Evolutionary conservation across 1,284 basidiomycete species (phyloP).

Genomic region (Takashimella koratensis): DNA sequence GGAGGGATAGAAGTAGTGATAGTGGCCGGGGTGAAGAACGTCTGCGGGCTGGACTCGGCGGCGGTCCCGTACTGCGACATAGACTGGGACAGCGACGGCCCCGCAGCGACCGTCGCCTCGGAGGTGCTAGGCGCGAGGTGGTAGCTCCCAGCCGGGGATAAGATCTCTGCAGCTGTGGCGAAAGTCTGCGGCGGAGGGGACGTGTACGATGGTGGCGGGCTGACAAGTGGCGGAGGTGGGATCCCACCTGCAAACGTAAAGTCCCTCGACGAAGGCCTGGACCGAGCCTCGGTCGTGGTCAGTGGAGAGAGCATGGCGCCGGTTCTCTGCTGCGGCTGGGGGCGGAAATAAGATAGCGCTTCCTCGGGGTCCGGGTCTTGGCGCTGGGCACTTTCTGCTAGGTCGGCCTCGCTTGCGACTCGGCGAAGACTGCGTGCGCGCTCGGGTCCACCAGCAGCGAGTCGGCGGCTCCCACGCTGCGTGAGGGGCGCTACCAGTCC

Average conservation of each 20-base stretch:
- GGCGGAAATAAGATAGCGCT: background rate
- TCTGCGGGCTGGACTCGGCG: background rate
- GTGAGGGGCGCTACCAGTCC: constrained; percentile 34
- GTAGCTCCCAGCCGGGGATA: background rate
- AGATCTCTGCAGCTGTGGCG: constrained; percentile 1
- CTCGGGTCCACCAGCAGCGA: constrained; percentile 32
- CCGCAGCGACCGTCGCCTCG: background rate
- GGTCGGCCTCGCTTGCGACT: constrained; percentile 45
- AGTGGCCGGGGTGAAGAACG: background rate
- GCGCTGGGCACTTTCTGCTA: constrained; percentile 18
- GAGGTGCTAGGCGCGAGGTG: background rate
- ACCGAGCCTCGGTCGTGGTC: constrained; percentile 16
- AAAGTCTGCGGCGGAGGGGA: constrained; percentile 4
- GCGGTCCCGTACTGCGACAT: background rate
- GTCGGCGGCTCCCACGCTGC: constrained; percentile 37
- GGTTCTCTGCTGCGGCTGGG: background rate
- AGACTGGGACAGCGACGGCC: no score
- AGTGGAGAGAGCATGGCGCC: constrained; percentile 16
- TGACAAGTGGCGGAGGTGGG: constrained; percentile 21
- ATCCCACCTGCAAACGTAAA: constrained; percentile 39
- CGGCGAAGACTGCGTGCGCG: constrained; percentile 35
- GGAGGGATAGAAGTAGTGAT: constrained; percentile 5
- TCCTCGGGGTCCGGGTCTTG: background rate
- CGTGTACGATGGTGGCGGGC: constrained; percentile 14
- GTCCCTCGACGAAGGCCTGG: constrained; percentile 26